Evolutionary conservation across 2,329 filamentous ascomycete species (phyloP).

Genomic region (Cladosporium sp.): DNA sequence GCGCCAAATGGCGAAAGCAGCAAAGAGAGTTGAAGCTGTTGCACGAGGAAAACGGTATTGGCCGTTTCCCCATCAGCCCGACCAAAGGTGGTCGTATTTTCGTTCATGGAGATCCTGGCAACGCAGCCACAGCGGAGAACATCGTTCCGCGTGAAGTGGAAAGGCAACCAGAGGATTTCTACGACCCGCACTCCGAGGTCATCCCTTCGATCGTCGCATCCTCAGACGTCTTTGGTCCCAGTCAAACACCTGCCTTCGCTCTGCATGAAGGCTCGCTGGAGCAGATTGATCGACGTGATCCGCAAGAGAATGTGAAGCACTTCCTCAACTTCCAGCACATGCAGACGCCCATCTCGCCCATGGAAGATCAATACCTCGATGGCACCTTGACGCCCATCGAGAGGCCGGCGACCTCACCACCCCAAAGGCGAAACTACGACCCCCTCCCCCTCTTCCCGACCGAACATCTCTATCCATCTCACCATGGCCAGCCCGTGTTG

Average conservation of each 20-base stretch:
- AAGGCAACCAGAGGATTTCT: slow-evolving; percentile 15
- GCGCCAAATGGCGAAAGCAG: slow-evolving; percentile 75
- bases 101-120: slow-evolving; percentile 74
- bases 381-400: slow-evolving; percentile 32
- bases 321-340: slow-evolving; percentile 83
- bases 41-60: slow-evolving; percentile 60
- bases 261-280: slow-evolving; percentile 72
- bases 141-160: slow-evolving; percentile 49
- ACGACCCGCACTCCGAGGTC: slow-evolving; percentile 63
- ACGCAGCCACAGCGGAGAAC: slow-evolving; percentile 60
- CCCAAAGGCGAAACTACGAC: slow-evolving; percentile 3
- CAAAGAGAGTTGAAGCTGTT: slow-evolving; percentile 73
- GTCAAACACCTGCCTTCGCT: slow-evolving; percentile 56
- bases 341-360: slow-evolving; percentile 40
- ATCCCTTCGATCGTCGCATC: slow-evolving; percentile 84
- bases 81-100: slow-evolving; percentile 66
- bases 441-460: slow-evolving; percentile 36
- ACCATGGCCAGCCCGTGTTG: slow-evolving; percentile 36
- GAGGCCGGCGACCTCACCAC: slow-evolving; percentile 8
- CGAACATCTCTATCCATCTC: slow-evolving; percentile 49
- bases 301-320: slow-evolving; percentile 88
- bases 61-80: slow-evolving; percentile 54
- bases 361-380: slow-evolving; percentile 46
- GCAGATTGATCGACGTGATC: slow-evolving; percentile 67
- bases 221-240: slow-evolving; percentile 80